phyloP scores from a whole-genome alignment of 2,329 filamentous ascomycete species.

The Fusarium xyrophilum region DNA sequence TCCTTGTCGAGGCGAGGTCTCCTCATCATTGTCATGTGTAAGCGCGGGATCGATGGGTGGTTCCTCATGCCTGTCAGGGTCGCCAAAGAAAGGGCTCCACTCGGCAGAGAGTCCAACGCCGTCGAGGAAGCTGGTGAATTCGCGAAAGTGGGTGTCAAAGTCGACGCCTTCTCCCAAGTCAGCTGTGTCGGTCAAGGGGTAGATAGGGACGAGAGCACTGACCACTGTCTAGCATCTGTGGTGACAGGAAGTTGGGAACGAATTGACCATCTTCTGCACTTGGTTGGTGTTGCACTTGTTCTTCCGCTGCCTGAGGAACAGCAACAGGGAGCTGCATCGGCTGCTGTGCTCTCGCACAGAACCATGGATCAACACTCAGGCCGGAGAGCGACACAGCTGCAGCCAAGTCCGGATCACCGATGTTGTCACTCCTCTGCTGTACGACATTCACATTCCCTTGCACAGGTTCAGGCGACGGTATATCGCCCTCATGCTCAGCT shows the following conservation, averaged over 20 bases:
- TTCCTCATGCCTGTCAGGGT: slow-evolving; percentile 22
- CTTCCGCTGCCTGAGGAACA: neutral
- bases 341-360: slow-evolving; percentile 4
- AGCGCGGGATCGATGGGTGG: neutral
- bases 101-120: slow-evolving; percentile 49
- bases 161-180: neutral
- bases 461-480: neutral
- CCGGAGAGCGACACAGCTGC: neutral
- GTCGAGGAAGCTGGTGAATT: slow-evolving; percentile 50
- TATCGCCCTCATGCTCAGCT: slow-evolving; percentile 7
- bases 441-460: neutral
- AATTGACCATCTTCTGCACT: neutral
- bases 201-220: neutral
- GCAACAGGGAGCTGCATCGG: neutral
- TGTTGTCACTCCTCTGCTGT: neutral
- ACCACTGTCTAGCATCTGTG: slow-evolving; percentile 14
- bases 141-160: slow-evolving; percentile 46
- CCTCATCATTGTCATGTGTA: neutral
- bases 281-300: neutral
- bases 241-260: neutral
- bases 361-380: slow-evolving; percentile 3
- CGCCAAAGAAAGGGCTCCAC: slow-evolving; percentile 49
- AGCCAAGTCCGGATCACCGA: neutral
- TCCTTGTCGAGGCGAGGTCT: neutral
- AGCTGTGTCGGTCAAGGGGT: neutral